Base-by-base conservation (phyloP, 169 alveolate genomes). In the Plasmodium gonderi region DNA sequence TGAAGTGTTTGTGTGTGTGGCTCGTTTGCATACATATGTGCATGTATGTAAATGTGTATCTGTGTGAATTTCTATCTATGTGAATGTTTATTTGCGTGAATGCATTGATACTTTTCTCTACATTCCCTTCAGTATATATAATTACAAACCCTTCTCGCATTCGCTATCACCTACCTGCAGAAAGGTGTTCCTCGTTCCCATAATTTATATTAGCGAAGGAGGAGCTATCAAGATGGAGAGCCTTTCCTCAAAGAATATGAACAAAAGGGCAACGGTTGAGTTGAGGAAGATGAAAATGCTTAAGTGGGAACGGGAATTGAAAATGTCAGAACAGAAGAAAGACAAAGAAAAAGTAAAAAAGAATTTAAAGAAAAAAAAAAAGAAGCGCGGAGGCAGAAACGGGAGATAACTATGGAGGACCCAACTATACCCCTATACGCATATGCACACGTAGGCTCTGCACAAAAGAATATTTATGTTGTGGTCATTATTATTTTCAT, bases 221-320 rank as follows among this genome's bases (percentile, higher is more conserved):
- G 93, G 93, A 26, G 38, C 65, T 14, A 38, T 87, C 3, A 87
- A 87, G 23, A 47, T 87, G 77, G 93, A 87, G 9, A 54, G 49
- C 38, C 38, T 87, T 23, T 87, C 93, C 31, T 40, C 87, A 67
- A 74, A 76, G 47, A 87, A 87, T 29, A 20, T 44, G 49, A 54
- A 75, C 26, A 87, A 45, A 67, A 87, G 68, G 79, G 69, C 26
- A 38, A 60, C n/a, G 44, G 93, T 87, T 0, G 93, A 87, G 45
- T n/a, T 75, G 45, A 75, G 69, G 40, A 87, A 76, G 45, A 87
- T 87, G 93, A 87, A 87, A 29, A 87, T 87, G 85, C 78, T 76
- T 23, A 47, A 87, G 17, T 87, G 93, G 93, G 93, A 87, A 54
- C 47, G 93, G 64, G 87, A 87, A 8, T n/a, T 87, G 45, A 87